phyloP scores from a whole-genome alignment of 2,329 filamentous ascomycete species.

The Neoarthrinium moseri region DNA sequence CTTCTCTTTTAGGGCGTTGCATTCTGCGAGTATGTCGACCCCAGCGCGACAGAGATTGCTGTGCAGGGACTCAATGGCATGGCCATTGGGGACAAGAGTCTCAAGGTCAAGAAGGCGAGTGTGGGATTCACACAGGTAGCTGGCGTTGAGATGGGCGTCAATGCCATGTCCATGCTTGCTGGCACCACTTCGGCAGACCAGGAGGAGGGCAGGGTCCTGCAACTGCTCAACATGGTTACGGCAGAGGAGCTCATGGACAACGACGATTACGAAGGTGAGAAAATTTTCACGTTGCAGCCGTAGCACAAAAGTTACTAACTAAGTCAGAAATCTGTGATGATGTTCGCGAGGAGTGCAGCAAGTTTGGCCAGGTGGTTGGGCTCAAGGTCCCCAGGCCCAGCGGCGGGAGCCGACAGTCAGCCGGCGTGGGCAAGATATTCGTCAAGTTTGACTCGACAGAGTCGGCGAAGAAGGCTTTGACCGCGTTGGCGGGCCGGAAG shows the following conservation, averaged over 20 bases:
- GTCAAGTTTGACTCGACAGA: conserved; percentile 85
- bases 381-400: conserved; percentile 89
- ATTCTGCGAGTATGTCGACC: conserved; percentile 91
- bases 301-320: conserved; percentile 33
- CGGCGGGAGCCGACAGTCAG: conserved; percentile 77
- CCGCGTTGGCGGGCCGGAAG: conserved; percentile 89
- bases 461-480: conserved; percentile 78
- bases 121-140: conserved; percentile 91
- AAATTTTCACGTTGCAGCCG: not conserved
- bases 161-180: conserved; percentile 96
- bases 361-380: conserved; percentile 83
- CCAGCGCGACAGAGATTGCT: conserved; percentile 75
- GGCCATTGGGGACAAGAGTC: conserved; percentile 81
- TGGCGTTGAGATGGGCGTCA: conserved; percentile 92
- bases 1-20: conserved; percentile 70
- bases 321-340: conserved; percentile 89
- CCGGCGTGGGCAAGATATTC: conserved; percentile 96
- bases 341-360: conserved; percentile 86
- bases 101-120: conserved; percentile 86
- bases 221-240: conserved; percentile 98
- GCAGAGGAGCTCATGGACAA: conserved; percentile 90
- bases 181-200: conserved; percentile 79
- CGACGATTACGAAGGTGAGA: conserved; percentile 89
- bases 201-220: conserved; percentile 80
- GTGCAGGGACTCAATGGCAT: conserved; percentile 91